Evolutionary conservation across 2,329 filamentous ascomycete genomes (phyloP).

Genomic region (Exophiala mesophila): DNA sequence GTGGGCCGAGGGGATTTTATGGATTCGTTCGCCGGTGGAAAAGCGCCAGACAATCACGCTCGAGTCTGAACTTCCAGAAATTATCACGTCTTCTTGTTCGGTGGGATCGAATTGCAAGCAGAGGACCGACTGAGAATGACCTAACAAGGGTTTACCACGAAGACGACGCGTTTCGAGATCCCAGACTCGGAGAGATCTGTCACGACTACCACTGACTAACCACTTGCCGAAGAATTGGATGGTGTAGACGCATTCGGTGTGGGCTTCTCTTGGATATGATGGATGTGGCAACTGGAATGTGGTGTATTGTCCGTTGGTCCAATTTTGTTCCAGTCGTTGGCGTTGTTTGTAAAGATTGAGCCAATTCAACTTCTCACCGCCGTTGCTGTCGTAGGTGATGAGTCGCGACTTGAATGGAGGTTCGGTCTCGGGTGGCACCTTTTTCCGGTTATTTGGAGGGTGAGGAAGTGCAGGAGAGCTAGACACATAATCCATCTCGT

Average conservation of each 20-base stretch:
- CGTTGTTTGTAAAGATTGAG: conserved; percentile 88
- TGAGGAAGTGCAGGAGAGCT: conserved; percentile 1
- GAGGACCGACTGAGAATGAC: conserved; percentile 80
- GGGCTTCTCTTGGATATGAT: conserved; percentile 71
- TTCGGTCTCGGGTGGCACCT: conserved; percentile 1
- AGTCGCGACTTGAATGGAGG: conserved; percentile 32
- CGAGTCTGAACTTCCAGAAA: conserved; percentile 90
- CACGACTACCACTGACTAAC: conserved; percentile 88
- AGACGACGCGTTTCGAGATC: conserved; percentile 75
- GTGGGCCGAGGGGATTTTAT: conserved; percentile 72
- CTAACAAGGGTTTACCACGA: conserved; percentile 65
- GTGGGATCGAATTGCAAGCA: conserved; percentile 93
- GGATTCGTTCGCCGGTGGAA: conserved; percentile 78
- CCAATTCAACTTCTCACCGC: conserved; percentile 69
- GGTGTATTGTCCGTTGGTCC: conserved; percentile 73
- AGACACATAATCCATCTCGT: conserved; percentile 22
- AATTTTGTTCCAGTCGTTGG: conserved; percentile 79
- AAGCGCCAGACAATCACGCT: conserved; percentile 90
- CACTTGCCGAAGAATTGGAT: conserved; percentile 82
- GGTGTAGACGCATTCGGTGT: conserved; percentile 90
- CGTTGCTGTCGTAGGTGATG: conserved; percentile 31
- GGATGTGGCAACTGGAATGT: conserved; percentile 92
- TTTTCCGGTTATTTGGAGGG: not conserved
- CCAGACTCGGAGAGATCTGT: conserved; percentile 85
- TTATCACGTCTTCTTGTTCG: conserved; percentile 82